These are phyloP conservation scores for Pseudisothecium myosuroides DNA, from an alignment of 225 moss, liverwort and hornwort species.

Conservation along the genomic window DNA sequence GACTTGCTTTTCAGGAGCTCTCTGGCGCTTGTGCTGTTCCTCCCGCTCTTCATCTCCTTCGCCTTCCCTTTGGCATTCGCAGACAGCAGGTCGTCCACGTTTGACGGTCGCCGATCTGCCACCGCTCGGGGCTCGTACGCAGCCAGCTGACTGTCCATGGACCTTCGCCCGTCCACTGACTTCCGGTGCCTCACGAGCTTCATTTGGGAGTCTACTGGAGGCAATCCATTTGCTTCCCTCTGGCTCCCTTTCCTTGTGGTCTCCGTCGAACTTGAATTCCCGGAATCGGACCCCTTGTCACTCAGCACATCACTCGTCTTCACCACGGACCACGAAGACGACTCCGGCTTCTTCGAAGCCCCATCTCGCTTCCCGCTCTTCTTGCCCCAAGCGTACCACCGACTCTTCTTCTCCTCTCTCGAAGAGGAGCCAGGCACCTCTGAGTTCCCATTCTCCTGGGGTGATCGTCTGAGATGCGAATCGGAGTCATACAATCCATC, in stretches of 20 bases:
- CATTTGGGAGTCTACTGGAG: slow-evolving; percentile 15
- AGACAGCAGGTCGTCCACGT: slow-evolving; percentile 56
- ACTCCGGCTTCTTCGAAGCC: slow-evolving; percentile 15
- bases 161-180: slow-evolving; percentile 73
- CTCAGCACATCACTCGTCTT: slow-evolving; percentile 7
- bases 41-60: slow-evolving; percentile 45
- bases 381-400: slow-evolving; percentile 97
- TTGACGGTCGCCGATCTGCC: slow-evolving; percentile 69
- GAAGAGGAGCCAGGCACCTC: slow-evolving; percentile 18
- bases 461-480: slow-evolving; percentile 16
- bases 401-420: slow-evolving; percentile 67
- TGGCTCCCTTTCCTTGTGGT: slow-evolving; percentile 17
- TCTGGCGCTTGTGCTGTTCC: slow-evolving; percentile 25
- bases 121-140: slow-evolving; percentile 51
- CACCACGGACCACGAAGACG: background rate
- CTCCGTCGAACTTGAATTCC: slow-evolving; percentile 38
- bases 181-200: slow-evolving; percentile 39
- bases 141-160: slow-evolving; percentile 63
- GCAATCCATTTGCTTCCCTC: slow-evolving; percentile 1
- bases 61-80: slow-evolving; percentile 57
- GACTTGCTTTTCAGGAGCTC: slow-evolving; percentile 43
- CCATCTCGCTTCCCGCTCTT: slow-evolving; percentile 64
- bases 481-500: slow-evolving; percentile 46
- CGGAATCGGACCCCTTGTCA: slow-evolving; percentile 38
- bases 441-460: slow-evolving; percentile 19